Evolutionary conservation across 805 yeast species (phyloP), one percentile per base, ranked within the genome.

Genomic region (Candida sanyiensis): DNA sequence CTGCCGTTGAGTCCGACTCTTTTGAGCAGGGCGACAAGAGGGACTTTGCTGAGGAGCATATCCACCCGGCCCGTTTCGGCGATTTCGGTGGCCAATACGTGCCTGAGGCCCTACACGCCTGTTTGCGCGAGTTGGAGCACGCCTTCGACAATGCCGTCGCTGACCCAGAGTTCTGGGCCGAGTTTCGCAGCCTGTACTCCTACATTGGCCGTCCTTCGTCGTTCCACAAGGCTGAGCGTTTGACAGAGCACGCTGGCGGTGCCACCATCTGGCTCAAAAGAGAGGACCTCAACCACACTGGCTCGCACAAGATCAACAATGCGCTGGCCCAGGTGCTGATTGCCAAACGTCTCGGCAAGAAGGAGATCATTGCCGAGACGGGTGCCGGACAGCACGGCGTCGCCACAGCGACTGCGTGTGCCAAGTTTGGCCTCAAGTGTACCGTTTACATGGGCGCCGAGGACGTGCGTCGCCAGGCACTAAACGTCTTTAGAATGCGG

Each of bases 401-500:
- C 27, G 95, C 95, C 28, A 84, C 93, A 37, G 95, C 95, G 22
- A 84, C 95, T 44, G 95, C 94, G 0, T 81, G 89, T 70, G 95
- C 95, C 47, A 83, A 83, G 57, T 84, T 93, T 52, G 98, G 98
- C 37, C 62, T 93, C 64, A 76, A 83, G 59, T 93, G 98, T 70
- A 86, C 86, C 12, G 95, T 93, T 25, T 90, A 77, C 58, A 93
- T 93, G 99, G 99, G 99, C 47, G 97, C 97, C 32, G 98, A 93
- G 66, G 99, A 93, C 67, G 96, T 86, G 31, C 83, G 96, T 63
- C 85, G 99, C 66, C 99, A 93, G 72, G 97, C 99, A 11, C 72
- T 93, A 49, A 93, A 93, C 57, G 99, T 93, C 28, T 93, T 93
- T 73, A 79, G 99, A 70, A 93, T 93, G 95, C 75, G 87, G 63